phyloP scores from a whole-genome alignment of 345 rosid genomes.

The Ceriops tagal region DNA sequence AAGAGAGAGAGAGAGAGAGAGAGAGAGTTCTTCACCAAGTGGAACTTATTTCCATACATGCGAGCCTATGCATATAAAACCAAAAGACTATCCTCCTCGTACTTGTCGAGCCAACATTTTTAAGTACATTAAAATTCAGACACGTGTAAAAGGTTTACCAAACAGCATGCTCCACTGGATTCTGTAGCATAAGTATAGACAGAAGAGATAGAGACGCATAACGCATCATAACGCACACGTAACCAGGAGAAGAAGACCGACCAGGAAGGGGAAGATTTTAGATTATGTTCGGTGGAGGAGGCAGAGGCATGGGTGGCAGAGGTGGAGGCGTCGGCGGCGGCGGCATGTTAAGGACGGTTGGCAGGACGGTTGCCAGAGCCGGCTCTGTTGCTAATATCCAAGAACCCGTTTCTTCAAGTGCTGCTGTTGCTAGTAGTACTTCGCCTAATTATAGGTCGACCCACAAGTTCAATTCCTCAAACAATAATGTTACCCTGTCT shows the following conservation, averaged over 20 bases:
- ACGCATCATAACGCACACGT: not conserved
- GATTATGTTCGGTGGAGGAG: constrained; percentile 50
- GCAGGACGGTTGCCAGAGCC: constrained; percentile 47
- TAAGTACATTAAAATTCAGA: constrained; percentile 17
- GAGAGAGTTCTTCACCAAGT: too few species aligned
- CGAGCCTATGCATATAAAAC: not conserved
- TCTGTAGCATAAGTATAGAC: not conserved
- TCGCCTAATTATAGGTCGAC: constrained; percentile 20
- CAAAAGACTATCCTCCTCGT: not conserved
- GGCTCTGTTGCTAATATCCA: constrained; percentile 41
- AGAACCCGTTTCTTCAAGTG: constrained; percentile 45
- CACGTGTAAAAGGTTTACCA: not conserved
- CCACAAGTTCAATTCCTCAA: constrained; percentile 20
- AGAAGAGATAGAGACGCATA: not conserved
- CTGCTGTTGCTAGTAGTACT: constrained; percentile 31
- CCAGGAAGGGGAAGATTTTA: too few species aligned
- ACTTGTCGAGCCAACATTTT: not conserved
- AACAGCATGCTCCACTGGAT: not conserved
- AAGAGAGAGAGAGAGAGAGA: too few species aligned
- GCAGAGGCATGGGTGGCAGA: constrained; percentile 40
- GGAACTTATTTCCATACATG: not conserved
- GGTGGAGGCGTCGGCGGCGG: constrained; percentile 27
- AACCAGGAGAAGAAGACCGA: not conserved
- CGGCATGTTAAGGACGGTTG: constrained; percentile 51
- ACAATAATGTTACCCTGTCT: constrained; percentile 36